A percentile compares a stretch with the other conserved stretches of the same genome.
phyloP scores from a whole-genome alignment of 2,329 filamentous ascomycete genomes.

The Aureobasidium namibiae region DNA sequence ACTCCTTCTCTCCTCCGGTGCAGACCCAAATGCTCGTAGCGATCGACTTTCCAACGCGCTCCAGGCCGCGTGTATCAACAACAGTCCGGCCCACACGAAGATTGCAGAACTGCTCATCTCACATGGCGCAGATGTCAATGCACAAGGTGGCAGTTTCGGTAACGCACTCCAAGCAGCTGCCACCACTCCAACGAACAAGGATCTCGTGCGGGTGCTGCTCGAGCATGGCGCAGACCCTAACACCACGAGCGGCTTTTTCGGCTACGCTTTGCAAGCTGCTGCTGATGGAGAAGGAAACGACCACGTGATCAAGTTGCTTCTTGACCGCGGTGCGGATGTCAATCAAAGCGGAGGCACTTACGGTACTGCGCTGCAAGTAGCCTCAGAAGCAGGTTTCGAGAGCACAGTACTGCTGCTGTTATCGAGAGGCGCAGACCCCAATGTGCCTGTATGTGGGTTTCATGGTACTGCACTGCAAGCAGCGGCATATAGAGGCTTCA shows the following conservation, averaged over 20 bases:
- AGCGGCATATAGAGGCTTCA: background rate
- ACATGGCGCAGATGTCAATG: background rate
- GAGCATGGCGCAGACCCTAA: constrained; percentile 7
- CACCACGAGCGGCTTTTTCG: background rate
- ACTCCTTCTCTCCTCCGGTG: background rate
- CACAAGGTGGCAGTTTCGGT: background rate
- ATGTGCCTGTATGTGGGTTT: background rate
- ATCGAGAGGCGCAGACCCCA: background rate
- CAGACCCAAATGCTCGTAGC: background rate
- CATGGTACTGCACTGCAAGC: background rate
- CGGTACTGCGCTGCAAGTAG: constrained; percentile 14
- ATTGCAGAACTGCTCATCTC: background rate
- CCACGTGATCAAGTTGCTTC: constrained; percentile 8
- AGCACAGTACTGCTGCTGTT: background rate
- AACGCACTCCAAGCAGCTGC: background rate
- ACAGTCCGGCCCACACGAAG: background rate
- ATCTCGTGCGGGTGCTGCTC: constrained; percentile 4
- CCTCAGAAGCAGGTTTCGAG: background rate
- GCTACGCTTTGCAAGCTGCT: background rate
- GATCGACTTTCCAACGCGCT: background rate
- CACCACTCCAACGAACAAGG: background rate
- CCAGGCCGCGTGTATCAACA: background rate
- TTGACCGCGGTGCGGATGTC: constrained; percentile 16
- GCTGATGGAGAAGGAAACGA: background rate
- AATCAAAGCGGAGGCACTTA: constrained; percentile 10